A percentile compares a stretch with the other conserved stretches of the same genome.
phyloP scores from a whole-genome alignment of 805 yeast genomes.

The Pichia rugopelliculosa region DNA sequence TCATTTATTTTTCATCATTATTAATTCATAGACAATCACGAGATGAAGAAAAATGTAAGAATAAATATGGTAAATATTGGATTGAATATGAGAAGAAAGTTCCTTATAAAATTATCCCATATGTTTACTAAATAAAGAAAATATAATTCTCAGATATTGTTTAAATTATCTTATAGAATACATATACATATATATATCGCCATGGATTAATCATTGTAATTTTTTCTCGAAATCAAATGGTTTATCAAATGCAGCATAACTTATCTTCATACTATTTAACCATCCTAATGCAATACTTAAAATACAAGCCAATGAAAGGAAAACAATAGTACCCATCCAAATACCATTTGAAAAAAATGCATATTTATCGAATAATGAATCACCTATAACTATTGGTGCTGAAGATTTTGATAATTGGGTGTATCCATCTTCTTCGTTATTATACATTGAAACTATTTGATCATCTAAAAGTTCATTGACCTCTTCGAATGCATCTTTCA shows the following conservation, averaged over 20 bases:
- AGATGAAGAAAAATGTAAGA: conserved; percentile 86
- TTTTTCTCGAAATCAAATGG: conserved; percentile 48
- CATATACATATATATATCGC: neutral
- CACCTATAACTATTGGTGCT: conserved; percentile 13
- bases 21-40: conserved; percentile 82
- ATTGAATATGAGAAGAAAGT: conserved; percentile 69
- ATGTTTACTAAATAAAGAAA: conserved; percentile 51
- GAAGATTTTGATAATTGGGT: neutral
- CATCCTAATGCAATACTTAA: conserved; percentile 60
- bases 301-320: conserved; percentile 49
- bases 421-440: conserved; percentile 2
- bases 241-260: conserved; percentile 78
- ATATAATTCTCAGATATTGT: neutral
- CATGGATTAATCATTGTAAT: conserved; percentile 20
- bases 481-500: conserved; percentile 27
- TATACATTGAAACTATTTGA: conserved; percentile 19
- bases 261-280: conserved; percentile 63
- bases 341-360: conserved; percentile 75
- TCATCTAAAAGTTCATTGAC: conserved; percentile 23
- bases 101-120: conserved; percentile 88
- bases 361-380: conserved; percentile 54
- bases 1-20: conserved; percentile 72
- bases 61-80: conserved; percentile 85
- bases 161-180: neutral
- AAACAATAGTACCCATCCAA: conserved; percentile 65